Evolutionary conservation across 176 grass and related monocot species (phyloP).

Genomic region (Rhynchospora tenuis): DNA sequence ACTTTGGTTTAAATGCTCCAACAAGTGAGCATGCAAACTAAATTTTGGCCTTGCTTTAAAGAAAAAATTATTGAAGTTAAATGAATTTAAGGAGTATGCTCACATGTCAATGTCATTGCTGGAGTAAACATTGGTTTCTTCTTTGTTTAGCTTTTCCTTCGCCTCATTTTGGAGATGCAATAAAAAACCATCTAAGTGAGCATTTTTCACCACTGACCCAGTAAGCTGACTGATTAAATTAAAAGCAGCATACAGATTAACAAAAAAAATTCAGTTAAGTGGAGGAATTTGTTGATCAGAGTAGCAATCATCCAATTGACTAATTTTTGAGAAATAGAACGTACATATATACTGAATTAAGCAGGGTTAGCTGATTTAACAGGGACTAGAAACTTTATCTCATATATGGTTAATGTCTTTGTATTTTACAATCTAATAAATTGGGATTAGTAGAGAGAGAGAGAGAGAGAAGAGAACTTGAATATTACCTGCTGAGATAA

Average conservation of each 20-base stretch:
- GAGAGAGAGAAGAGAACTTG: too few relatives aligned
- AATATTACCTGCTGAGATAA: slow-evolving; percentile 76
- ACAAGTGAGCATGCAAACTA: not conserved
- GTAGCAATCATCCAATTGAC: not conserved
- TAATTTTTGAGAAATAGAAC: not conserved
- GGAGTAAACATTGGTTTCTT: slow-evolving; percentile 76
- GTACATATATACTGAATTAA: not conserved
- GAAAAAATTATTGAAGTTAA: not conserved
- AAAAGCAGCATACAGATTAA: slow-evolving; percentile 1
- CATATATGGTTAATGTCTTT: not conserved
- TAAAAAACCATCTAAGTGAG: slow-evolving; percentile 79
- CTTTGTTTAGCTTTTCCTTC: slow-evolving; percentile 67
- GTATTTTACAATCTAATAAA: not conserved
- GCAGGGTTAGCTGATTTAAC: not conserved
- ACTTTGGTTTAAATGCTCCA: not conserved
- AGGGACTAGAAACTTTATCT: not conserved
- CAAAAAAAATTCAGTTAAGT: not conserved
- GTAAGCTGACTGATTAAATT: slow-evolving; percentile 66
- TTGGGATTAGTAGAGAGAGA: not conserved
- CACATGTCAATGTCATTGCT: slow-evolving; percentile 83
- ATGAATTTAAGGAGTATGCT: slow-evolving; percentile 30
- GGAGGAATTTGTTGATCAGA: not conserved
- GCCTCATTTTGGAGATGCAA: slow-evolving; percentile 75
- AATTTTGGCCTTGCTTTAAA: not conserved
- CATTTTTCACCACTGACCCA: slow-evolving; percentile 55